A percentile compares a stretch with the other conserved stretches of the same genome.
These are phyloP conservation scores for Berberis vulgaris DNA, from an alignment of 164 flowering plant genomes.

Conservation along the genomic window DNA sequence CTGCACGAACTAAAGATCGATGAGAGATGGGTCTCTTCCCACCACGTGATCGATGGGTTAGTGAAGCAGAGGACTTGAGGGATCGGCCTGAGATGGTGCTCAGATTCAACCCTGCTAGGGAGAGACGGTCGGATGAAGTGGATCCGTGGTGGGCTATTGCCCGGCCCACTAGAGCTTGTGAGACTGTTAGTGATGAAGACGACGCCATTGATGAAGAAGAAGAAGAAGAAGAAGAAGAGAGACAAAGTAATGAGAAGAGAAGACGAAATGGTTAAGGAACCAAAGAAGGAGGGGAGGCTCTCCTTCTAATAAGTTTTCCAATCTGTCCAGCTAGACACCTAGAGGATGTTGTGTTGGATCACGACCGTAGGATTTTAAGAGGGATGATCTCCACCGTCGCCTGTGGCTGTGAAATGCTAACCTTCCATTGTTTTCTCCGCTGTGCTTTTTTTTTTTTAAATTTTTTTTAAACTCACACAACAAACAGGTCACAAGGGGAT, in stretches of 20 bases:
- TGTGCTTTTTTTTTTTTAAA: not conserved
- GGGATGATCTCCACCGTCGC: not conserved
- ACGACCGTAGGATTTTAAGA: slow-evolving; percentile 3
- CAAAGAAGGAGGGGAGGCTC: not conserved
- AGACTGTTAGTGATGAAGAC: slow-evolving; percentile 31
- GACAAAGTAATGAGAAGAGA: not conserved
- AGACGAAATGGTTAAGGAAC: not conserved
- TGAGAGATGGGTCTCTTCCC: not conserved
- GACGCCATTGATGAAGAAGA: slow-evolving; percentile 20
- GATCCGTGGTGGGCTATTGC: slow-evolving; percentile 30
- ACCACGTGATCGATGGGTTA: slow-evolving; percentile 4
- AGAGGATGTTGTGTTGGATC: not conserved
- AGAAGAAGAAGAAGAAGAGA: not conserved
- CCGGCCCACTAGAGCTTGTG: slow-evolving; percentile 24
- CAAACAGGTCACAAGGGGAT: too few relatives aligned
- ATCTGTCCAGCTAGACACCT: not conserved
- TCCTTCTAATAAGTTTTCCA: not conserved
- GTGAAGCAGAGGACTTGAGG: slow-evolving; percentile 28
- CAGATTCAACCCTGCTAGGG: slow-evolving; percentile 16
- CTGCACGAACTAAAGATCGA: slow-evolving; percentile 25
- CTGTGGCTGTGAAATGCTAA: slow-evolving; percentile 4
- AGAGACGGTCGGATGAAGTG: slow-evolving; percentile 11
- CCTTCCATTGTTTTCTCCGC: slow-evolving; percentile 1
- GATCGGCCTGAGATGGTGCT: slow-evolving; percentile 21
- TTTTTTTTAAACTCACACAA: not conserved